A percentile compares a stretch with the other conserved stretches of the same genome.
These are phyloP conservation scores for Phialophora verrucosa DNA, from an alignment of 2,329 filamentous ascomycete species.

Conservation along the genomic window DNA sequence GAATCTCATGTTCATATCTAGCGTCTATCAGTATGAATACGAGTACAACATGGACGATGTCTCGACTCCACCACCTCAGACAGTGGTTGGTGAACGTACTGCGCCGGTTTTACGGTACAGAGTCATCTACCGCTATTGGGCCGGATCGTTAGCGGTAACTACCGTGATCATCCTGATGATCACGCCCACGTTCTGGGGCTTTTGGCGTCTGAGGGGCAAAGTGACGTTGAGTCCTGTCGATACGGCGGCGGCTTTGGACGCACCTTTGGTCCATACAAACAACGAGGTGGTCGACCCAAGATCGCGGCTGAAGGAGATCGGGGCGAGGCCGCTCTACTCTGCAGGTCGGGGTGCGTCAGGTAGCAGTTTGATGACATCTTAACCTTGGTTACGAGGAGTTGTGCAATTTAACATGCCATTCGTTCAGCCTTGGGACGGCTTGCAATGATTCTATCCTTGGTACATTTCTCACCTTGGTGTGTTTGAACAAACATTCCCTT, in stretches of 20 bases:
- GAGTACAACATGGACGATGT: neutral
- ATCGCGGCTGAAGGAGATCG: constrained; percentile 5
- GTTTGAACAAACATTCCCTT: neutral
- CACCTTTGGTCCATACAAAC: constrained; percentile 17
- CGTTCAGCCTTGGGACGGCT: neutral
- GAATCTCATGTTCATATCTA: constrained; percentile 10
- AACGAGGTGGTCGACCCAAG: constrained; percentile 17
- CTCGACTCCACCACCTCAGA: neutral
- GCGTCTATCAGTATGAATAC: constrained; percentile 2
- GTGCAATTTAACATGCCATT: neutral
- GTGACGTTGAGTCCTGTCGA: constrained; percentile 15
- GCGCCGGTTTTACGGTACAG: neutral
- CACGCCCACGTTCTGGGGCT: constrained; percentile 15
- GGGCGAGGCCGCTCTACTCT: neutral
- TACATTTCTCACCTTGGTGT: neutral
- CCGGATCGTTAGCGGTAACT: constrained; percentile 12
- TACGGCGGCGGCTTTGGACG: constrained; percentile 9
- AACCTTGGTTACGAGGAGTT: neutral
- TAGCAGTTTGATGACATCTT: neutral
- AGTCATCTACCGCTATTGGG: neutral
- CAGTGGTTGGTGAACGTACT: neutral
- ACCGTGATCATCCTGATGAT: constrained; percentile 16
- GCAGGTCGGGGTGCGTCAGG: neutral
- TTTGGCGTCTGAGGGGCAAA: constrained; percentile 10
- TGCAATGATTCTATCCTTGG: neutral